phyloP scores from a whole-genome alignment of 768 basidiomycete species.

The Tricholoma saponaceum region DNA sequence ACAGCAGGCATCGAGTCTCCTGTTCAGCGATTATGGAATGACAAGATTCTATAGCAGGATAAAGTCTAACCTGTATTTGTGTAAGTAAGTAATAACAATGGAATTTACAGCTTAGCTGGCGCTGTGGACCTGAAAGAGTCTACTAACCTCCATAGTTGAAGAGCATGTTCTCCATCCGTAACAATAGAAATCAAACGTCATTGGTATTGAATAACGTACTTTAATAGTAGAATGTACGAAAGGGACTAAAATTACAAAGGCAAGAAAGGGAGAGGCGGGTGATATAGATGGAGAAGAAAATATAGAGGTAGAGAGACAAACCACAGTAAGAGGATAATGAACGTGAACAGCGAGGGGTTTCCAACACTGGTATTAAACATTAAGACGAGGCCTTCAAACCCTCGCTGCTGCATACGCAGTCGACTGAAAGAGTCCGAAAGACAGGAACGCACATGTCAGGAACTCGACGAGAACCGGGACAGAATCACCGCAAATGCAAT shows the following conservation, averaged over 20 bases:
- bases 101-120: too few relatives aligned
- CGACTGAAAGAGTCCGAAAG: neutral
- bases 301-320: neutral
- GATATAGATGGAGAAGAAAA: neutral
- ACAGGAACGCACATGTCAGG: constrained; percentile 16
- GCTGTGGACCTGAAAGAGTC: too few relatives aligned
- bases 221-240: neutral
- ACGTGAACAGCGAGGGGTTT: neutral
- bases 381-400: neutral
- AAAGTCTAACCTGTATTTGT: neutral
- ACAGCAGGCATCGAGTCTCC: constrained; percentile 33
- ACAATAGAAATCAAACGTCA: neutral
- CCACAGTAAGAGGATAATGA: neutral
- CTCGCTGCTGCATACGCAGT: constrained; percentile 9
- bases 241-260: constrained; percentile 12
- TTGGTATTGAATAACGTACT: neutral
- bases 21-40: constrained; percentile 50
- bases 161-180: too few relatives aligned
- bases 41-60: constrained; percentile 8
- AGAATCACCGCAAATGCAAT: constrained; percentile 76
- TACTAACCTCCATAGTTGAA: too few relatives aligned
- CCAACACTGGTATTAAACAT: neutral
- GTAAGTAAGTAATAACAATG: too few relatives aligned
- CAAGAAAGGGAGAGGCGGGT: constrained; percentile 5
- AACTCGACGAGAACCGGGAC: constrained; percentile 63